A percentile compares a stretch with the other conserved stretches of the same genome.
phyloP scores from a whole-genome alignment of 371 early-diverging fungal species.

The Mortierella sp. region DNA sequence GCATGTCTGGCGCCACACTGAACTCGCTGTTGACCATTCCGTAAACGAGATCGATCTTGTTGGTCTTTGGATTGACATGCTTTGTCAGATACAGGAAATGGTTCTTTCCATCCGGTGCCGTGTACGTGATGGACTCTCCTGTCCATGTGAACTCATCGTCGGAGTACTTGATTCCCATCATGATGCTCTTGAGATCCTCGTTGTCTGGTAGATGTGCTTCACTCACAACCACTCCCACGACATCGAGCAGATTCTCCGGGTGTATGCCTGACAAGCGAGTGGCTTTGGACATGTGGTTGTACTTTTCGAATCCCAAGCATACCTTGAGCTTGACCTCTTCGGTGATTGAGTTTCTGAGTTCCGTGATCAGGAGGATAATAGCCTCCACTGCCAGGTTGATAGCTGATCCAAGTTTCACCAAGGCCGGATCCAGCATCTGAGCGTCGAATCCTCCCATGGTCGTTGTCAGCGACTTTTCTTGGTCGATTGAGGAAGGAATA shows the following conservation, averaged over 20 bases:
- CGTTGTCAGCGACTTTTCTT: no score
- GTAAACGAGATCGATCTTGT: slow-evolving; percentile 11
- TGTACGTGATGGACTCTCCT: slow-evolving; percentile 26
- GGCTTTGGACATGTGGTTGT: slow-evolving; percentile 12
- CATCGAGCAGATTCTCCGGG: background rate
- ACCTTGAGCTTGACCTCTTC: slow-evolving; percentile 6
- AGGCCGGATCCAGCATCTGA: background rate
- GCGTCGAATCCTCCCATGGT: background rate
- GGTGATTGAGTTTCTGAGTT: background rate
- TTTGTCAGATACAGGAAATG: slow-evolving; percentile 21
- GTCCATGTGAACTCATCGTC: slow-evolving; percentile 24
- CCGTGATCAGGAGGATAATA: slow-evolving; percentile 5
- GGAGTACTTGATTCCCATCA: slow-evolving; percentile 26
- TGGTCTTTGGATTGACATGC: slow-evolving; percentile 6
- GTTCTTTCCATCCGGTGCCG: slow-evolving; percentile 5
- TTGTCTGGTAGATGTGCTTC: slow-evolving; percentile 9
- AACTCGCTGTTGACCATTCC: slow-evolving; percentile 9
- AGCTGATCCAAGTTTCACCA: background rate
- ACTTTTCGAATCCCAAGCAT: slow-evolving; percentile 23
- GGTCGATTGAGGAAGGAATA: background rate
- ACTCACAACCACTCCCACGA: slow-evolving; percentile 14
- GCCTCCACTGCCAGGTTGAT: slow-evolving; percentile 15
- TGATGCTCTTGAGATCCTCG: slow-evolving; percentile 19
- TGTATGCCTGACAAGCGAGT: background rate
- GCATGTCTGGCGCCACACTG: slow-evolving; percentile 24